Conservation (phyloP, 345 rosid genomes). For the Gynandropsis gynandra region DNA sequence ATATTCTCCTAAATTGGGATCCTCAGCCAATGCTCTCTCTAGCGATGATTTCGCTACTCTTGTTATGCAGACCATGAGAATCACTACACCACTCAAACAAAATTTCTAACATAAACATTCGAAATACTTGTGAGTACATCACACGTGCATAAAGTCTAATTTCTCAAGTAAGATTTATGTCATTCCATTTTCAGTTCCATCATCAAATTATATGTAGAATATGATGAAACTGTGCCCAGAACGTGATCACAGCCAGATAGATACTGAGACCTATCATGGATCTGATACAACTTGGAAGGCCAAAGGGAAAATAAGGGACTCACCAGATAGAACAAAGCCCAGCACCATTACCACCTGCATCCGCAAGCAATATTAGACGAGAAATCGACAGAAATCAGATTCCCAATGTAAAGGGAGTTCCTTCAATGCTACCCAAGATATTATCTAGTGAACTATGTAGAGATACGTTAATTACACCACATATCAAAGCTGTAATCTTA, state of each 20-base stretch:
- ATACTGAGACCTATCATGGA: not conserved
- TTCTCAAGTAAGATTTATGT: not conserved
- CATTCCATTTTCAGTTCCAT: too few species aligned
- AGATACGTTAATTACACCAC: not conserved
- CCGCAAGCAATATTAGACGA: constrained; percentile 13
- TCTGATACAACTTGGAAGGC: too few species aligned
- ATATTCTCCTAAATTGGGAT: constrained; percentile 27
- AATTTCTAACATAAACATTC: not conserved
- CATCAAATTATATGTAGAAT: too few species aligned
- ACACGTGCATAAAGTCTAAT: too few species aligned
- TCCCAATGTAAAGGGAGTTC: not conserved
- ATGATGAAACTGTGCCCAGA: too few species aligned
- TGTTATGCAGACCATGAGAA: constrained; percentile 31
- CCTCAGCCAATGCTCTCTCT: constrained; percentile 41
- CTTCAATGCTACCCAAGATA: constrained; percentile 4
- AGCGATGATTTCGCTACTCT: constrained; percentile 42
- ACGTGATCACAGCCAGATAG: not conserved
- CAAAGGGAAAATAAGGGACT: constrained; percentile 12
- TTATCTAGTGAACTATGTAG: not conserved
- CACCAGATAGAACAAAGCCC: constrained; percentile 34
- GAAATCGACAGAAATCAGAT: not conserved
- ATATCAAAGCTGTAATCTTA: not conserved
- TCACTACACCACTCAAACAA: constrained; percentile 24
- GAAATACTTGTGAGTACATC: not conserved
- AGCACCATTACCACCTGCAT: constrained; percentile 35